Conservation (phyloP, 176 grass and related monocot genomes). For the Cenchrus americanus region DNA sequence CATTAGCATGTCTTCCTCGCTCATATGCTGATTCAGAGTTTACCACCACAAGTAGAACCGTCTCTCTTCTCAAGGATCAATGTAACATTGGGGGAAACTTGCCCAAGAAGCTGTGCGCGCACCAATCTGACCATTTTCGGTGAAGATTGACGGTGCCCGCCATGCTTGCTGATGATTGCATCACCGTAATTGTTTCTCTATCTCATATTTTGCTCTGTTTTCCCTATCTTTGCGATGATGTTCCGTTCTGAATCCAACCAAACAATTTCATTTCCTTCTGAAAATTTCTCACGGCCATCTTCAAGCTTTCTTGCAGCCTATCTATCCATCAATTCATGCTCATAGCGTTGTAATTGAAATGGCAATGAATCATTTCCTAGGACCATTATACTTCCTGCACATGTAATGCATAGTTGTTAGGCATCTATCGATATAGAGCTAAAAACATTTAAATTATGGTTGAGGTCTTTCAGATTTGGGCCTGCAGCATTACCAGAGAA, state of each 20-base stretch:
- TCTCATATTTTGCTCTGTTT: conserved; percentile 37
- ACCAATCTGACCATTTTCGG: conserved; percentile 4
- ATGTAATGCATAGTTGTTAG: conserved; percentile 7
- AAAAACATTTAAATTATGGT: conserved; percentile 21
- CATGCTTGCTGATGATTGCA: conserved; percentile 46
- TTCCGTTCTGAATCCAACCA: background rate
- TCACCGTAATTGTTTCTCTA: conserved; percentile 51
- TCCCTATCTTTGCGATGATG: background rate
- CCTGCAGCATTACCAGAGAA: conserved; percentile 11
- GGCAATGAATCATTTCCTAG: background rate
- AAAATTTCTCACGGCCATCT: background rate
- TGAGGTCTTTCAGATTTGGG: conserved; percentile 31
- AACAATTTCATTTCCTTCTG: conserved; percentile 18
- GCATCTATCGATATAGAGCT: background rate
- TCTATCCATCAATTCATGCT: conserved; percentile 28
- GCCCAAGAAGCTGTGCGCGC: background rate
- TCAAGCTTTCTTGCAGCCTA: conserved; percentile 30
- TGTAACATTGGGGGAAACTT: background rate
- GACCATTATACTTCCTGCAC: conserved; percentile 31
- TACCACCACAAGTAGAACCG: background rate
- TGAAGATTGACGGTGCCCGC: conserved; percentile 13
- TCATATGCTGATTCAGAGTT: background rate
- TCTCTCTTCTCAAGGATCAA: conserved; percentile 23
- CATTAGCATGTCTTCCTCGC: background rate
- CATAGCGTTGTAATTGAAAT: conserved; percentile 18